Conservation (phyloP, 2,329 filamentous ascomycete species). For the Rhynchosporium graminicola region DNA sequence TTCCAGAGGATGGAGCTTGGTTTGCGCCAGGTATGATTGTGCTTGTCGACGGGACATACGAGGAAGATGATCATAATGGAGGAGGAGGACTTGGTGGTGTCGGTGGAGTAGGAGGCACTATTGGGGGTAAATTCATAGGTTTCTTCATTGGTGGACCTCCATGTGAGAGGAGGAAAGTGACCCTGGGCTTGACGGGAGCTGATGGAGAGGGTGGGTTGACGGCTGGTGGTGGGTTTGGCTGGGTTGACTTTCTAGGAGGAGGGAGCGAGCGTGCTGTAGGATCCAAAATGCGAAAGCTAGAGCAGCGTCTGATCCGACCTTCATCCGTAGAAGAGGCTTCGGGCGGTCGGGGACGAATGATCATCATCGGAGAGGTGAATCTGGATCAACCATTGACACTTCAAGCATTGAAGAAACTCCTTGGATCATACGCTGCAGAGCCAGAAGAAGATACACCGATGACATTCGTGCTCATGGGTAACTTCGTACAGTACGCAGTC, state of each 20-base stretch:
- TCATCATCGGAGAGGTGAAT: constrained; percentile 84
- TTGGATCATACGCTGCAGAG: constrained; percentile 71
- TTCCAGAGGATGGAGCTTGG: constrained; percentile 86
- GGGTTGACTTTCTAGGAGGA: constrained; percentile 93
- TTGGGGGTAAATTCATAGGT: constrained; percentile 88
- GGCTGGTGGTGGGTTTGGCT: constrained; percentile 83
- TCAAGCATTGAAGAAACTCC: constrained; percentile 76
- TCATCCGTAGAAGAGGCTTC: constrained; percentile 27
- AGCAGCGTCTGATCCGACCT: constrained; percentile 63
- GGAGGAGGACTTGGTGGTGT: constrained; percentile 73
- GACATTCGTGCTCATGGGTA: constrained; percentile 80
- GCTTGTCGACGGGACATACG: constrained; percentile 92
- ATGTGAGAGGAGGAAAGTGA: constrained; percentile 79
- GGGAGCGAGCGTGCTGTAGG: constrained; percentile 87
- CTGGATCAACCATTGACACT: constrained; percentile 83
- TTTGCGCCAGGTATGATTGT: constrained; percentile 96
- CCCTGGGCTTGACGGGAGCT: constrained; percentile 69
- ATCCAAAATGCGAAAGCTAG: constrained; percentile 77
- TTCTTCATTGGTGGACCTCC: constrained; percentile 92
- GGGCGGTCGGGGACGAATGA: constrained; percentile 54
- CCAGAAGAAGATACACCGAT: constrained; percentile 68
- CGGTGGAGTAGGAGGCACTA: constrained; percentile 82
- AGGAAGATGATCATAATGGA: constrained; percentile 78
- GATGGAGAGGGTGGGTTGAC: constrained; percentile 55
- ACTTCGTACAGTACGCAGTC: constrained; percentile 70